A percentile compares a stretch with the other conserved stretches of the same genome.
Evolutionary conservation across 306 rosid genomes (phyloP).

Genomic region (Vigna reflexopilosa): DNA sequence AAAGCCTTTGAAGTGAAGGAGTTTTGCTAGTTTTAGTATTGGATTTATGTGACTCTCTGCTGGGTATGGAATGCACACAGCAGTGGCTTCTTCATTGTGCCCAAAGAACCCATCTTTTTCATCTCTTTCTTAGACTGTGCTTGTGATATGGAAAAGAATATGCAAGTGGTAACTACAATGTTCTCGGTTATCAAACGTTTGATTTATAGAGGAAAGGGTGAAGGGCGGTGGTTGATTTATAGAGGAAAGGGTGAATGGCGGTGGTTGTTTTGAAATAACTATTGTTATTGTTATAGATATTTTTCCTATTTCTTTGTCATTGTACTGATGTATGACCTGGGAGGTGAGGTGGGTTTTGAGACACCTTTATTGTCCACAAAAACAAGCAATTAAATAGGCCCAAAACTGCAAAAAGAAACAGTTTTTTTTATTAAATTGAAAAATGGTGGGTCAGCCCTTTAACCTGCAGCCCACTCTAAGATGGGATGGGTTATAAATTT

Average conservation of each 20-base stretch:
- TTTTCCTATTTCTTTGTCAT: too few species aligned
- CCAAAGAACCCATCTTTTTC: conserved; percentile 25
- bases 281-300: too few species aligned
- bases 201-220: not conserved
- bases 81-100: conserved; percentile 27
- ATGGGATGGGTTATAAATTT: too few species aligned
- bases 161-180: not conserved
- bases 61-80: conserved; percentile 50
- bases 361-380: too few species aligned
- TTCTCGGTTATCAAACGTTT: not conserved
- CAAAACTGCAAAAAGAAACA: too few species aligned
- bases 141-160: not conserved
- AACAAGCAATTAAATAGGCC: too few species aligned
- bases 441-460: too few species aligned
- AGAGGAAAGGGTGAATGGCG: too few species aligned
- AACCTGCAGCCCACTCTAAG: too few species aligned
- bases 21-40: conserved; percentile 52
- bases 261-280: not conserved
- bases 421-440: too few species aligned
- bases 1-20: conserved; percentile 51
- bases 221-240: not conserved
- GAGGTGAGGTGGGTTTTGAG: too few species aligned
- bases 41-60: conserved; percentile 55
- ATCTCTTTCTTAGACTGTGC: not conserved
- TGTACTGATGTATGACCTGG: too few species aligned